These are phyloP conservation scores for Polygonum aviculare DNA, from an alignment of 148 eudicot species.

Conservation along the genomic window DNA sequence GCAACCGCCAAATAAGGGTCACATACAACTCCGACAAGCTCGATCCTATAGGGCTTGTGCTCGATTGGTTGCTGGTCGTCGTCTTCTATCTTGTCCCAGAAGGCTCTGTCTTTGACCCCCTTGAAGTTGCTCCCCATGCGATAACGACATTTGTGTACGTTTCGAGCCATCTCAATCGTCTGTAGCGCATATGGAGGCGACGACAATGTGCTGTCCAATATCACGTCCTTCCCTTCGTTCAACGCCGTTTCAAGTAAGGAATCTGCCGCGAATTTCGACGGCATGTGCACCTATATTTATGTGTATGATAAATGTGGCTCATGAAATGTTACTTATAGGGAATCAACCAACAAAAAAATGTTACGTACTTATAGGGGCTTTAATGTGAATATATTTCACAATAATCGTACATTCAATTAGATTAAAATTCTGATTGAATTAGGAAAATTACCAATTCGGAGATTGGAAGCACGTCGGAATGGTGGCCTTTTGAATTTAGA, in stretches of 20 bases:
- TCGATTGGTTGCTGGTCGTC: constrained; percentile 19
- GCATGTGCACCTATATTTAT: constrained; percentile 51
- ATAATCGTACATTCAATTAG: too few relatives aligned
- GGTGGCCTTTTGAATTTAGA: constrained; percentile 65
- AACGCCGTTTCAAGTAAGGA: constrained; percentile 78
- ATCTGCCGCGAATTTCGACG: constrained; percentile 79
- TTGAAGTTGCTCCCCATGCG: constrained; percentile 78
- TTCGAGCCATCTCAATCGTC: constrained; percentile 65
- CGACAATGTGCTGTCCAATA: constrained; percentile 83
- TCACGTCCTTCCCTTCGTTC: constrained; percentile 88
- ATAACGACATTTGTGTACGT: constrained; percentile 54
- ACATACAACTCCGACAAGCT: constrained; percentile 83
- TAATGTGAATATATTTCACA: too few relatives aligned
- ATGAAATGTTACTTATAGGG: background rate
- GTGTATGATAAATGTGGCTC: too few relatives aligned
- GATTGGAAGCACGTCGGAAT: constrained; percentile 77
- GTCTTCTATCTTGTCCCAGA: constrained; percentile 54
- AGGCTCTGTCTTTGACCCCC: constrained; percentile 51
- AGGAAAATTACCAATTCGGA: constrained; percentile 55
- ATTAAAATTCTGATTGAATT: too few relatives aligned
- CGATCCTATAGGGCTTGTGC: constrained; percentile 74
- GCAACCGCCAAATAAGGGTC: constrained; percentile 81
- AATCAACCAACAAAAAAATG: too few relatives aligned
- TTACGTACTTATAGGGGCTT: too few relatives aligned
- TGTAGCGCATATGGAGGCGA: constrained; percentile 75